Conservation (phyloP, 176 grass and related monocot genomes). For the Cymbopogon citratus region DNA sequence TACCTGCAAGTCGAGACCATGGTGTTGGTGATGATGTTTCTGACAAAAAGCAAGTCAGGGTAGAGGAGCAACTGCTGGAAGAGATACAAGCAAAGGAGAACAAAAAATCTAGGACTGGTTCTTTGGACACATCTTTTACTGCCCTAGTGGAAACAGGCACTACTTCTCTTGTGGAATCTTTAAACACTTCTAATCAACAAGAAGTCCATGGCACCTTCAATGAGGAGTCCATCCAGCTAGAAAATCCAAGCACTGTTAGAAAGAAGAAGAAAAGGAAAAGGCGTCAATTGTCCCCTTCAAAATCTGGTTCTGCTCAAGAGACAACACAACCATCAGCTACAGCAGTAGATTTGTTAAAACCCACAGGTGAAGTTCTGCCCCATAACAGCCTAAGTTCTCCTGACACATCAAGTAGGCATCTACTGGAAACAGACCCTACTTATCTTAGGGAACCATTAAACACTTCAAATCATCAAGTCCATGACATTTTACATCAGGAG, state of each 20-base stretch:
- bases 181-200: constrained; percentile 9
- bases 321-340: constrained; percentile 17
- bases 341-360: constrained; percentile 16
- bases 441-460: not conserved
- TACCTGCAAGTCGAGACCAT: not conserved
- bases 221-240: constrained; percentile 17
- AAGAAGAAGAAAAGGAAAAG: constrained; percentile 71
- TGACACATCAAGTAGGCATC: not conserved
- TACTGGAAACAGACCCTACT: not conserved
- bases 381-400: constrained; percentile 14
- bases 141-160: not conserved
- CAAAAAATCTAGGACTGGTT: constrained; percentile 20
- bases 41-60: constrained; percentile 10
- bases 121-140: constrained; percentile 3
- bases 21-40: constrained; percentile 10
- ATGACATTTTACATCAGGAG: constrained; percentile 2
- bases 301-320: constrained; percentile 29
- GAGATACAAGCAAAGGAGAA: constrained; percentile 16
- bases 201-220: constrained; percentile 8
- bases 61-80: not conserved
- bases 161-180: constrained; percentile 6
- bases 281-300: not conserved
- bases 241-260: constrained; percentile 32
- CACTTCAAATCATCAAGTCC: constrained; percentile 11
- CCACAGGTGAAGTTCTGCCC: constrained; percentile 4